A percentile compares a stretch with the other conserved stretches of the same genome.
phyloP scores from a whole-genome alignment of 148 eudicot species.

The Diospyros lotus region DNA sequence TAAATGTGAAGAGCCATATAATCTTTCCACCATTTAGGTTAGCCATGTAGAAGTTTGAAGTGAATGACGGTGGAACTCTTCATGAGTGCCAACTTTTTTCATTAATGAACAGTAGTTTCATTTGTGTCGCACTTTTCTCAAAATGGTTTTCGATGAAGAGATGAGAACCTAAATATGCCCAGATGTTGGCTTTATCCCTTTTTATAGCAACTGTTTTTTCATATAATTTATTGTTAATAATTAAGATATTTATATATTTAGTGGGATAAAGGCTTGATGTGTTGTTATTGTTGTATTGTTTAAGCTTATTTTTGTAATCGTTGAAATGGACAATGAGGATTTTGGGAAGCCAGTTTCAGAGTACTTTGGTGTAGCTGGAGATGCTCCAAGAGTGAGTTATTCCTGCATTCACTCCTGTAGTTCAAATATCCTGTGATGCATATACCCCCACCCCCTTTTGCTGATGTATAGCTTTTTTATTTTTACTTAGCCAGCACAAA shows the following conservation, averaged over 20 bases:
- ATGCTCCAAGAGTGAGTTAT: constrained; percentile 52
- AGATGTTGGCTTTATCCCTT: not conserved
- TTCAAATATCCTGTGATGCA: too few relatives aligned
- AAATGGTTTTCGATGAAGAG: not conserved
- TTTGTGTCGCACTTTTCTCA: not conserved
- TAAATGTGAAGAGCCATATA: too few relatives aligned
- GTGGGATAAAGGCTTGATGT: too few relatives aligned
- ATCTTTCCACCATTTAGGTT: not conserved
- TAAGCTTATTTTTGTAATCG: constrained; percentile 74
- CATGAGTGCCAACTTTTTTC: not conserved
- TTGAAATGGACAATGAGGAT: constrained; percentile 77
- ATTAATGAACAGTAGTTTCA: not conserved
- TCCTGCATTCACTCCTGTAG: not conserved
- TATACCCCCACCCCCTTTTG: not conserved
- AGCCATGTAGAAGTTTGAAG: not conserved
- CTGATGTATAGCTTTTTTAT: not conserved
- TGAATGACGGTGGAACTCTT: not conserved
- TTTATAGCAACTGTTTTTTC: not conserved
- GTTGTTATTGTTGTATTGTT: not conserved
- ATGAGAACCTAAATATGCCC: not conserved
- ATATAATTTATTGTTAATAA: not conserved
- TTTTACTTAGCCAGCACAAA: not conserved
- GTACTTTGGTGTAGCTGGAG: constrained; percentile 78
- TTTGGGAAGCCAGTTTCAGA: constrained; percentile 84
- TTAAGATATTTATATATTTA: constrained; percentile 3